Conservation (phyloP, 2,329 filamentous ascomycete genomes). For the Cladosporium sp. region DNA sequence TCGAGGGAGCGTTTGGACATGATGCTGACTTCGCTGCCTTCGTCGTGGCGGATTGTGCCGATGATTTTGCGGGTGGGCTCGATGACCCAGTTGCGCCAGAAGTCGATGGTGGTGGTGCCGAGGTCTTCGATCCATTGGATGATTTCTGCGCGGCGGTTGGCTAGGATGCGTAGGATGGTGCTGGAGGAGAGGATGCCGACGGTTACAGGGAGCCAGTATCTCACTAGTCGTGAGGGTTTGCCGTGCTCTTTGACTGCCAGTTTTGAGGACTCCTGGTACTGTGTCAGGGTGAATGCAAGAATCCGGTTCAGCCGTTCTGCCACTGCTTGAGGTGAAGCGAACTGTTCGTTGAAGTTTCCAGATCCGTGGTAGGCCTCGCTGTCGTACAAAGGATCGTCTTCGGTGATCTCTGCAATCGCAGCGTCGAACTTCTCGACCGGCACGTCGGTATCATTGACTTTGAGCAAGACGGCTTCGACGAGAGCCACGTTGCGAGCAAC, state of each 20-base stretch:
- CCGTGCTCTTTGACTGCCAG: slow-evolving; percentile 65
- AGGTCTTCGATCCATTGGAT: slow-evolving; percentile 76
- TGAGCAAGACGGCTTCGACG: slow-evolving; percentile 80
- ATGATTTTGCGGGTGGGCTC: slow-evolving; percentile 81
- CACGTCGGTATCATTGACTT: slow-evolving; percentile 64
- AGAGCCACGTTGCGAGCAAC: slow-evolving; percentile 78
- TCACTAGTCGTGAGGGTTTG: slow-evolving; percentile 69
- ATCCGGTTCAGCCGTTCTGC: slow-evolving; percentile 68
- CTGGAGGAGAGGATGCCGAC: slow-evolving; percentile 77
- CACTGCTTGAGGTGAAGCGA: slow-evolving; percentile 53
- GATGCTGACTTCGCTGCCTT: slow-evolving; percentile 89
- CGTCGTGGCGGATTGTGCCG: slow-evolving; percentile 88
- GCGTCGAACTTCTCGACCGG: slow-evolving; percentile 57
- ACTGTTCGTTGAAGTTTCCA: slow-evolving; percentile 32
- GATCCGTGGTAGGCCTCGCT: slow-evolving; percentile 41
- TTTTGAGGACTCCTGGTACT: slow-evolving; percentile 61
- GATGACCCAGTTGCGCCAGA: slow-evolving; percentile 95
- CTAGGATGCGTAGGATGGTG: slow-evolving; percentile 76
- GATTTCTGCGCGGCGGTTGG: slow-evolving; percentile 74
- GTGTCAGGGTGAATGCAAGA: slow-evolving; percentile 67
- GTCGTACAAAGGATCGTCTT: slow-evolving; percentile 49
- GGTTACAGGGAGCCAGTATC: slow-evolving; percentile 84
- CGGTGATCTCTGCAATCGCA: slow-evolving; percentile 57
- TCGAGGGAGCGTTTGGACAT: slow-evolving; percentile 92
- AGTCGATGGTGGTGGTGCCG: slow-evolving; percentile 77